These are phyloP conservation scores for Pythium graminicola DNA, from an alignment of 352 stramenopile species.

Conservation along the genomic window DNA sequence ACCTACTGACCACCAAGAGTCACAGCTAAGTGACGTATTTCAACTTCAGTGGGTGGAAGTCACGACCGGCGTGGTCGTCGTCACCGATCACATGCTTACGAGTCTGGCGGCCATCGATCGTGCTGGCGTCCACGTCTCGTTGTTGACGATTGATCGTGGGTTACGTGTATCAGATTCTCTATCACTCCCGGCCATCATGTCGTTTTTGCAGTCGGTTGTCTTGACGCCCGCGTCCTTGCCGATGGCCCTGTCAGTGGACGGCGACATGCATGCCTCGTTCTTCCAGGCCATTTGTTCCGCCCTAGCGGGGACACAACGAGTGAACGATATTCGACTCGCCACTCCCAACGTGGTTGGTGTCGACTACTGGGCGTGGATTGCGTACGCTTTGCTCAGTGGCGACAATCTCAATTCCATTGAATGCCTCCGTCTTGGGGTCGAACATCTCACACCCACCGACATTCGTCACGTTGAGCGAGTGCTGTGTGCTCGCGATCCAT, in stretches of 20 bases:
- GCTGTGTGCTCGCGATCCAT: neutral
- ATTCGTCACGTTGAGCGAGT: neutral
- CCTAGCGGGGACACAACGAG: neutral
- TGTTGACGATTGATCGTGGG: neutral
- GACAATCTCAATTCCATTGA: neutral
- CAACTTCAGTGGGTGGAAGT: neutral
- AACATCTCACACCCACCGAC: neutral
- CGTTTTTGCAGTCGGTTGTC: neutral
- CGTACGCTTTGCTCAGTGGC: conserved; percentile 5
- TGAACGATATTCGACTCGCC: neutral
- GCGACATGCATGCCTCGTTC: neutral
- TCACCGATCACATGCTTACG: neutral
- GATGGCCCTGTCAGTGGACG: conserved; percentile 1
- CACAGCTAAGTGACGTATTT: neutral
- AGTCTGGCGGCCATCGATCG: neutral
- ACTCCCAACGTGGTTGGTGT: neutral
- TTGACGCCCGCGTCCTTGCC: no score
- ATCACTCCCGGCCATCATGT: neutral
- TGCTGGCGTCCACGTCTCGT: neutral
- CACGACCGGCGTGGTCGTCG: neutral
- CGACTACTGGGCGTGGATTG: conserved; percentile 8
- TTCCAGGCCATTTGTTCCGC: conserved; percentile 3
- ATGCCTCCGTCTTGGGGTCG: neutral
- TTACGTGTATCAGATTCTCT: neutral
- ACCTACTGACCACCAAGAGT: neutral